A percentile compares a stretch with the other conserved stretches of the same genome.
phyloP scores from a whole-genome alignment of 2,329 filamentous ascomycete species.

The Karstenula rhodostoma region DNA sequence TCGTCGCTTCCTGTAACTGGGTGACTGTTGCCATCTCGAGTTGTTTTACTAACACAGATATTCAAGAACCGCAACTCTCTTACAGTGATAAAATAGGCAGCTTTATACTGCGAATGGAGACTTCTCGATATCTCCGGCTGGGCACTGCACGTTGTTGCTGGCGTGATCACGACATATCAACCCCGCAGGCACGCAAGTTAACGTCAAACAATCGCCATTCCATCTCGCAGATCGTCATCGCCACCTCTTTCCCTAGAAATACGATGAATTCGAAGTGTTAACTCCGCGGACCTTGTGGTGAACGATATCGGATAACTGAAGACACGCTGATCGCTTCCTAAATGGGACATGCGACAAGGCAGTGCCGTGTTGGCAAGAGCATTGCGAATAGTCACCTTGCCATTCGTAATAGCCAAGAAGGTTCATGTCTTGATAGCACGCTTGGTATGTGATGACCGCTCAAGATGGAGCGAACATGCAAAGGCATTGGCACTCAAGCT shows the following conservation, averaged over 20 bases:
- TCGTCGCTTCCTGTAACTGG: slow-evolving; percentile 27
- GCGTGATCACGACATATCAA: slow-evolving; percentile 34
- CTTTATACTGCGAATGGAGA: not conserved
- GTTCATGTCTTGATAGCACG: not conserved
- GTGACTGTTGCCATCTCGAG: slow-evolving; percentile 23
- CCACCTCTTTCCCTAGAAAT: not conserved
- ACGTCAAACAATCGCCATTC: slow-evolving; percentile 20
- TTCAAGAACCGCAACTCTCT: not conserved
- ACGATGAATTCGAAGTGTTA: not conserved
- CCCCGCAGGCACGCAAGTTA: slow-evolving; percentile 36
- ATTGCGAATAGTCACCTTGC: slow-evolving; percentile 26
- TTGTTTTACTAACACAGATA: not conserved
- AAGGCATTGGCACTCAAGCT: not conserved
- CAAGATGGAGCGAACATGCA: not conserved
- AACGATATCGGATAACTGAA: not conserved
- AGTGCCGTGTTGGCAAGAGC: not conserved
- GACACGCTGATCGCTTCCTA: not conserved
- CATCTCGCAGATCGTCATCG: not conserved
- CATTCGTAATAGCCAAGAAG: slow-evolving; percentile 26
- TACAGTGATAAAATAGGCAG: not conserved
- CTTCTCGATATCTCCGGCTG: not conserved
- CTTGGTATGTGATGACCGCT: slow-evolving; percentile 14
- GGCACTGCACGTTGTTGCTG: slow-evolving; percentile 7
- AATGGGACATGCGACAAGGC: not conserved
- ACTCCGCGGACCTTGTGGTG: not conserved